Base-by-base conservation (phyloP, 768 basidiomycete species). In the Amanita exitialis region DNA sequence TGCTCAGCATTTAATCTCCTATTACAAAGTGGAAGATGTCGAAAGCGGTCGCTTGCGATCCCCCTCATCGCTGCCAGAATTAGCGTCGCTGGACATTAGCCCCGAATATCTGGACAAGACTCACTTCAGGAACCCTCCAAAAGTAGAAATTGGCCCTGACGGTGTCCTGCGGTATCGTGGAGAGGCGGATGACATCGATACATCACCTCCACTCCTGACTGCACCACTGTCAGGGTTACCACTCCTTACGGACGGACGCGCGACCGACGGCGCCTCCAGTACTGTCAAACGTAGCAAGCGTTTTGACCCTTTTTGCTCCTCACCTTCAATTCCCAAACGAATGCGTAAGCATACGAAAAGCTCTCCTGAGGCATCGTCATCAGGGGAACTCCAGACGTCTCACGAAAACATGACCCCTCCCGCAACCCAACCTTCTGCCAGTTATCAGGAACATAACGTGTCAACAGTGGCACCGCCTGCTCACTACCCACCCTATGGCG, bases 11-110 rank as follows among this genome's bases (percentile, higher is more conserved):
- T 77, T 96, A 50, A 89, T 97, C 46, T 93, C 91, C 4, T 97
- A 97, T 70, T 97, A 96, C 73, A 85, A 83, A 58, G 77, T 94
- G 48, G 85, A 90, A 54, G 95, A 98, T 63, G 91, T 96, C 25
- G 79, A 89, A 51, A 80, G 81, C 43, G 94, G 93, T 12, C 84
- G 90, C 27, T 79, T 98, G 10, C 83, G 91, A 32, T 77, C 87
- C 0, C 94, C 95, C 0, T 94, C 90, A 0, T 85, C 89, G 2
- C 72, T 94, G 0, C 87, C 90, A 0, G 92, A 97, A 64, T 76
- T 98, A 18, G 83, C 84, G 0, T 78, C 86, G 0, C 75, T 97
- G 25, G 86, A 89, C 55, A 94, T 97, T 62, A 84, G 81, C 55
- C 81, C 86, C 4, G 84, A 89, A 57, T 93, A 93, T 58, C 78